Percentiles rank a stretch among this genome's conserved stretches.
phyloP scores from a whole-genome alignment of 305 asterid species.

The Solanum hybrid region DNA sequence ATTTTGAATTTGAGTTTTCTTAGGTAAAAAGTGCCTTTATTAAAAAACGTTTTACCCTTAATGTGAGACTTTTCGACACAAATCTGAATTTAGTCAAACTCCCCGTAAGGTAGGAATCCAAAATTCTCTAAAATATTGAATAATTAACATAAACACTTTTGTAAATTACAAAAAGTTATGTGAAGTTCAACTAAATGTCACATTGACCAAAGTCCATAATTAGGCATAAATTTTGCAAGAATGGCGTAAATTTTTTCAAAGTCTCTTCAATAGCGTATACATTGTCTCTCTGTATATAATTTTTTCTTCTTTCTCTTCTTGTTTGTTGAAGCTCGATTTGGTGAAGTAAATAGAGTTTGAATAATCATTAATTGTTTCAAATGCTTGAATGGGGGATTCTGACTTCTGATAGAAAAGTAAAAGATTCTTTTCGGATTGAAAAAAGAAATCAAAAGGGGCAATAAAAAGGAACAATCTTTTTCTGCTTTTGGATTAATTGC shows the following conservation, averaged over 20 bases:
- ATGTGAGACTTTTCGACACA: rapidly evolving
- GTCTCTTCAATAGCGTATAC: neutral
- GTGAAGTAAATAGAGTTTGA: neutral
- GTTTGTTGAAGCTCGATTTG: neutral
- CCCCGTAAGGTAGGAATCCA: neutral
- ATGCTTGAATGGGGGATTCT: constrained; percentile 6
- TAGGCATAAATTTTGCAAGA: neutral
- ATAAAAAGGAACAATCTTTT: constrained; percentile 6
- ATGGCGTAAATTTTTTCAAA: neutral
- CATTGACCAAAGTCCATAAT: neutral
- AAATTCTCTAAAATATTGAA: neutral
- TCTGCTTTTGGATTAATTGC: constrained; percentile 15
- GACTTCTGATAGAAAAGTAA: neutral
- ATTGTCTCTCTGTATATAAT: neutral
- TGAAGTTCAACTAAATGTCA: neutral
- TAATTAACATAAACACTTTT: neutral
- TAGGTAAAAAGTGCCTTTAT: neutral
- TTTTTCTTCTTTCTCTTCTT: neutral
- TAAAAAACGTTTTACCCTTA: no score
- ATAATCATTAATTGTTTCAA: neutral
- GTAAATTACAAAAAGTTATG: neutral
- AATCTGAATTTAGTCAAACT: neutral
- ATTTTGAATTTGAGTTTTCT: neutral
- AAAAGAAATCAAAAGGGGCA: constrained; percentile 6
- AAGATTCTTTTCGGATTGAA: constrained; percentile 29